Base-by-base conservation (phyloP, 1,139 yeast species). In the Hemisphaericaspora xylanilytica region DNA sequence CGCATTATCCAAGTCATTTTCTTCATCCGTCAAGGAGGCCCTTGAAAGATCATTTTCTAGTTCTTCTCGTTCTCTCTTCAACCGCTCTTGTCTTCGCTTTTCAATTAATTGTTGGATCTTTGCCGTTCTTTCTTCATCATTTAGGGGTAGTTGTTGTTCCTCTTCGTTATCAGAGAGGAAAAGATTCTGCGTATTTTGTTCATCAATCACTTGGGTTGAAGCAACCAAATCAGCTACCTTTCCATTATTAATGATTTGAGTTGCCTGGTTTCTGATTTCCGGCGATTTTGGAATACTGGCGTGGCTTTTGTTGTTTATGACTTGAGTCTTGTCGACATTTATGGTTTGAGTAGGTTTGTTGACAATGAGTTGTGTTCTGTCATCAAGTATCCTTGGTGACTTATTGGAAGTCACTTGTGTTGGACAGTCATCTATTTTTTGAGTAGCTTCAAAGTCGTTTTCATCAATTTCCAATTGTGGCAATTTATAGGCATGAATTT, bases 1-100 rank as follows among this genome's bases (percentile, higher is more conserved):
- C 13, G 50, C 59, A 9, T 52, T 53, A 25, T 58, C 54, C 32
- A 63, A 42, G 39, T 68, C 75, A 16, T 64, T 51, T 43, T 70
- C 76, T 44, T 70, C 75, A 39, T 70, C 76, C 2, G 73, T 65
- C 15, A 70, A 50, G 1, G 75, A 52, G 0, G 59, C 57, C 35
- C 52, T 62, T 1, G 69, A 47, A 16, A 70, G 53, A 37, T 70
- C 75, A 2, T 62, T 61, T 36, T 61, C 63, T 24, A 68, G 53
- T 32, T 43, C 44, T 35, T 58, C 52, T 20, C 47, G 42, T 41
- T 47, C 53, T 33, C 39, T 45, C 41, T 22, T 41, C 38, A 39
- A 32, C 21, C 67, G 45, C 37, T 57, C 51, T 21, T 49, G 50
- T 26, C 51, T 49, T 43, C 58, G 61, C 21, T 45, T 47, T 37